Percentiles rank a stretch among this genome's conserved stretches.
These are phyloP conservation scores for Aspergillus pseudonomiae DNA, from an alignment of 2,329 filamentous ascomycete species.

Conservation along the genomic window DNA sequence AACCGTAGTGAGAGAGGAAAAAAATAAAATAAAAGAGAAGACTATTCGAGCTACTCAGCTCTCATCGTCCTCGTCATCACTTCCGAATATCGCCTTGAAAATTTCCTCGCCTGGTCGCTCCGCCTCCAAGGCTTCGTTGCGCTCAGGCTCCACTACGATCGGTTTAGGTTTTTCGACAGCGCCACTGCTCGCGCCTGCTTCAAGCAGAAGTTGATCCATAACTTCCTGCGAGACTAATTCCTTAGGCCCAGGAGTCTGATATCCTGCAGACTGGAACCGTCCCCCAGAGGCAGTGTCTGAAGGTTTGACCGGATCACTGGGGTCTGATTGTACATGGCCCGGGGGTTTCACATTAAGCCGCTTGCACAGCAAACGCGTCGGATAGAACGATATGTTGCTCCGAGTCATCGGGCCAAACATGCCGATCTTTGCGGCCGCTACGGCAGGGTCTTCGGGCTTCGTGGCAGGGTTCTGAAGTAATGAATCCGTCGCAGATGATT, in stretches of 20 bases:
- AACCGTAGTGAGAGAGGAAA: background rate
- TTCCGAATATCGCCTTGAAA: conserved; percentile 91
- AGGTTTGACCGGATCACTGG: conserved; percentile 43
- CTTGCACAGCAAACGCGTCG: conserved; percentile 86
- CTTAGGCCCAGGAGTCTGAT: conserved; percentile 36
- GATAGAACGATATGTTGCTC: conserved; percentile 71
- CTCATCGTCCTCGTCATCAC: conserved; percentile 69
- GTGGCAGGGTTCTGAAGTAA: conserved; percentile 53
- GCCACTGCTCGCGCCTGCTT: conserved; percentile 37
- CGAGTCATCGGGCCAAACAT: conserved; percentile 94
- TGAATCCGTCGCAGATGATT: conserved; percentile 30
- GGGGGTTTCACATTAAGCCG: conserved; percentile 86
- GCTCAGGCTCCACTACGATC: conserved; percentile 66
- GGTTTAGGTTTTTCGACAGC: conserved; percentile 20
- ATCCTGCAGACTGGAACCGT: conserved; percentile 37
- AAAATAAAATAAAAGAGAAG: background rate
- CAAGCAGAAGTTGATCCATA: conserved; percentile 59
- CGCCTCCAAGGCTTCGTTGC: conserved; percentile 77
- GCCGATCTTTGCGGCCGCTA: conserved; percentile 82
- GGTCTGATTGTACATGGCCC: conserved; percentile 63
- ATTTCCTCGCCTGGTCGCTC: conserved; percentile 76
- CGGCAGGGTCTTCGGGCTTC: conserved; percentile 74
- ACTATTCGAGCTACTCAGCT: conserved; percentile 3
- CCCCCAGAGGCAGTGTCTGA: conserved; percentile 23
- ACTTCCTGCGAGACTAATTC: conserved; percentile 58